A percentile compares a stretch with the other conserved stretches of the same genome.
These are phyloP conservation scores for Fusarium citri DNA, from an alignment of 2,329 filamentous ascomycete genomes.

Conservation along the genomic window DNA sequence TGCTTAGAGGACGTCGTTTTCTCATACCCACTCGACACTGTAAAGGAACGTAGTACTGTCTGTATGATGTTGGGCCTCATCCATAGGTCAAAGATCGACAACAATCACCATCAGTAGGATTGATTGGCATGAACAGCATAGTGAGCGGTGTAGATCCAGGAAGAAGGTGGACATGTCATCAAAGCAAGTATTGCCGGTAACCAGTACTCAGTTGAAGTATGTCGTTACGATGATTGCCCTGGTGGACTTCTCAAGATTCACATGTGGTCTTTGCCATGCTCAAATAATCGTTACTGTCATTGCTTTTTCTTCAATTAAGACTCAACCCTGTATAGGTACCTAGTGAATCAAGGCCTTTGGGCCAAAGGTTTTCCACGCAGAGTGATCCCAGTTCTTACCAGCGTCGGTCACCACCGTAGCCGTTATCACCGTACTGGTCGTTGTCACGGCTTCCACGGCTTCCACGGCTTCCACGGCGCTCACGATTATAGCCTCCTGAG, in stretches of 20 bases:
- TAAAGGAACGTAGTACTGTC: neutral
- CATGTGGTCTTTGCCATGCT: neutral
- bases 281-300: neutral
- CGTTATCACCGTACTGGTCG: slow-evolving; percentile 26
- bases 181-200: neutral
- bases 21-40: neutral
- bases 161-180: neutral
- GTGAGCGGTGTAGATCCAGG: neutral
- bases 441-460: slow-evolving; percentile 20
- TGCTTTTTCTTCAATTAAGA: slow-evolving; percentile 9
- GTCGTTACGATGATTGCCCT: neutral
- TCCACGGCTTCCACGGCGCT: slow-evolving; percentile 30
- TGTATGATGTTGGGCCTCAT: neutral
- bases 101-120: neutral
- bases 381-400: slow-evolving; percentile 30
- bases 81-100: neutral
- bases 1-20: neutral
- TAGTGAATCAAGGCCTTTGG: neutral
- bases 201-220: neutral
- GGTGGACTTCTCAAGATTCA: neutral
- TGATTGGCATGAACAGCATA: neutral
- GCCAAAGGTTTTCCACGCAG: neutral
- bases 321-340: slow-evolving; percentile 10
- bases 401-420: slow-evolving; percentile 43
- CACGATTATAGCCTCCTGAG: slow-evolving; percentile 29